Evolutionary conservation across 2,329 filamentous ascomycete genomes (phyloP).

Genomic region (Trichophyton verrucosum): DNA sequence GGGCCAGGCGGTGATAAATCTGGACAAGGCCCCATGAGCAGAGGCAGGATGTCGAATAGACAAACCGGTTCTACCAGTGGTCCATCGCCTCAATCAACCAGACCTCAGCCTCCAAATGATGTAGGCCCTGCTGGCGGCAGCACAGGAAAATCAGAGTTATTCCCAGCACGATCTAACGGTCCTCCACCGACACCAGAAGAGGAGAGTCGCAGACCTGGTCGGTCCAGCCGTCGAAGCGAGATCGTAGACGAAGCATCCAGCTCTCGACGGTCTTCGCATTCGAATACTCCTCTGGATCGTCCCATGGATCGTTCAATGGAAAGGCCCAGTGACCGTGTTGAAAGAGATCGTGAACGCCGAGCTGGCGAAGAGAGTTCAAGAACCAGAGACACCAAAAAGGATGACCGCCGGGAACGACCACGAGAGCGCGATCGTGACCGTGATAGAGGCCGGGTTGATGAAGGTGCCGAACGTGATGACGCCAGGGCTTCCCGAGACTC

Average conservation of each 20-base stretch:
- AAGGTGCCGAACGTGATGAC: constrained; percentile 2
- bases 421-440: constrained; percentile 16
- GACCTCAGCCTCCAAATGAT: constrained; percentile 23
- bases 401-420: constrained; percentile 28
- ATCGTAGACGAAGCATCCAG: constrained; percentile 26
- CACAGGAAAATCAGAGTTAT: constrained; percentile 21
- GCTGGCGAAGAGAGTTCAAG: constrained; percentile 21
- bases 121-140: constrained; percentile 17
- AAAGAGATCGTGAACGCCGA: constrained; percentile 16
- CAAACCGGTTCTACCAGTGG: constrained; percentile 22
- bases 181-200: constrained; percentile 17
- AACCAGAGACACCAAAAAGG: constrained; percentile 22
- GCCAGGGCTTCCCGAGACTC: constrained; percentile 8
- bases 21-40: constrained; percentile 25
- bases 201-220: constrained; percentile 18
- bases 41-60: constrained; percentile 29
- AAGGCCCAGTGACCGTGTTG: too few relatives aligned
- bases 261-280: constrained; percentile 22
- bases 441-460: constrained; percentile 17
- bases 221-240: constrained; percentile 23
- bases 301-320: neutral
- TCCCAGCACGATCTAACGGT: constrained; percentile 20
- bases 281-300: constrained; percentile 19
- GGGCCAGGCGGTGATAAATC: constrained; percentile 23
- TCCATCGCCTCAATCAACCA: constrained; percentile 22